Evolutionary conservation across 163 green algal genomes (phyloP).

Genomic region (Smithsoniella earleae): DNA sequence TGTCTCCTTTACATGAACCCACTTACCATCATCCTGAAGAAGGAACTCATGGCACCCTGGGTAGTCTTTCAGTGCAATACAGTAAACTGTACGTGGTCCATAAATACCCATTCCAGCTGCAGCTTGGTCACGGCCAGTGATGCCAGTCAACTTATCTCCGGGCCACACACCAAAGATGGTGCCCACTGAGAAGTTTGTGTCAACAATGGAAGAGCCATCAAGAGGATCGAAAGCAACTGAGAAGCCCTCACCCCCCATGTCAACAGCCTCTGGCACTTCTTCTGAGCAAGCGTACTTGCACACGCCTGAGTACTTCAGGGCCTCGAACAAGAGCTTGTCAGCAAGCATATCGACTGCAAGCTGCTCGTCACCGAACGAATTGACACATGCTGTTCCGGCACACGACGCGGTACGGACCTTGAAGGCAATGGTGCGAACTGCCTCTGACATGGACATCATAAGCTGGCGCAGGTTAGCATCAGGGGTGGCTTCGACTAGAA

Average conservation of each 20-base stretch:
- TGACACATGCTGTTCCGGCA: conserved; percentile 73
- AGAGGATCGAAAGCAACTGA: conserved; percentile 89
- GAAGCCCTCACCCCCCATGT: conserved; percentile 79
- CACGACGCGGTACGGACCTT: conserved; percentile 86
- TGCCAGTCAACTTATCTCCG: conserved; percentile 62
- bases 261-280: conserved; percentile 89
- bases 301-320: conserved; percentile 67
- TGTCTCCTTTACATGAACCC: conserved; percentile 96
- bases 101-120: conserved; percentile 85
- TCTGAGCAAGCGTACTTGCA: conserved; percentile 87
- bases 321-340: conserved; percentile 90
- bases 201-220: conserved; percentile 85
- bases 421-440: conserved; percentile 81
- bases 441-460: conserved; percentile 85
- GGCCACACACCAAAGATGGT: conserved; percentile 93
- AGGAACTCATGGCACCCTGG: conserved; percentile 90
- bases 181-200: conserved; percentile 91
- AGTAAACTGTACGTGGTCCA: conserved; percentile 82
- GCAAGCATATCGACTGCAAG: conserved; percentile 85
- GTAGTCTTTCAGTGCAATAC: conserved; percentile 75
- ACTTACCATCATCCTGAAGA: conserved; percentile 90
- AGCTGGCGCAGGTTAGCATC: conserved; percentile 81
- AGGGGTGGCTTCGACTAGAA: conserved; percentile 67
- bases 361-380: conserved; percentile 93
- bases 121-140: conserved; percentile 67